phyloP scores from a whole-genome alignment of 441 rosid species.

The Erodium moschatum region DNA sequence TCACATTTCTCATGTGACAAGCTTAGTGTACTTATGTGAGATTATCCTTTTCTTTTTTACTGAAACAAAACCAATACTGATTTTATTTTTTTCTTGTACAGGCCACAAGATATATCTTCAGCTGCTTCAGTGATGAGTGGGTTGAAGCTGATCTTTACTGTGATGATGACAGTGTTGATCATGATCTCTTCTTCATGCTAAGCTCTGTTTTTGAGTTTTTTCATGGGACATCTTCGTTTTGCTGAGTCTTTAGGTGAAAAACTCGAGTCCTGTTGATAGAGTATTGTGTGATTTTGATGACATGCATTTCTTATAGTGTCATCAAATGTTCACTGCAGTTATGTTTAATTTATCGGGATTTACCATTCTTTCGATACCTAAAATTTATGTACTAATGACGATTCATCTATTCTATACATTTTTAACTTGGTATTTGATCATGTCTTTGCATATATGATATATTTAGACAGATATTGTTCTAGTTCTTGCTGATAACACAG shows the following conservation, averaged over 20 bases:
- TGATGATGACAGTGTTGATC: not conserved
- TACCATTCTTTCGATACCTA: not conserved
- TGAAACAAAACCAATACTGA: not conserved
- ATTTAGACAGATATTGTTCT: too few relatives aligned
- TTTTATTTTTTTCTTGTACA: not conserved
- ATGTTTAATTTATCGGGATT: conserved; percentile 1
- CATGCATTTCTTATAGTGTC: not conserved
- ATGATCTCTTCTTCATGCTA: not conserved
- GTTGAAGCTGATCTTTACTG: not conserved
- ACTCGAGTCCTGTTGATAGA: not conserved
- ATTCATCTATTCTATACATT: conserved; percentile 1
- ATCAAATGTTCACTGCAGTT: not conserved
- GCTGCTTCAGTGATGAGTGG: not conserved
- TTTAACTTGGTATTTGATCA: not conserved
- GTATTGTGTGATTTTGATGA: not conserved
- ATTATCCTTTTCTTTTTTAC: too few relatives aligned
- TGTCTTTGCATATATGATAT: too few relatives aligned
- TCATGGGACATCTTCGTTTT: too few relatives aligned
- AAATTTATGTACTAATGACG: not conserved
- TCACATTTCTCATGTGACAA: too few relatives aligned
- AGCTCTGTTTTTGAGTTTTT: too few relatives aligned
- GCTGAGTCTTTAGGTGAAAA: not conserved
- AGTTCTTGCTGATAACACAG: not conserved
- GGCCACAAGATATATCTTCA: conserved; percentile 1
- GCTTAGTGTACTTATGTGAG: too few relatives aligned